Evolutionary conservation across 2,329 filamentous ascomycete species (phyloP).

Genomic region (Fusarium miscanthi): DNA sequence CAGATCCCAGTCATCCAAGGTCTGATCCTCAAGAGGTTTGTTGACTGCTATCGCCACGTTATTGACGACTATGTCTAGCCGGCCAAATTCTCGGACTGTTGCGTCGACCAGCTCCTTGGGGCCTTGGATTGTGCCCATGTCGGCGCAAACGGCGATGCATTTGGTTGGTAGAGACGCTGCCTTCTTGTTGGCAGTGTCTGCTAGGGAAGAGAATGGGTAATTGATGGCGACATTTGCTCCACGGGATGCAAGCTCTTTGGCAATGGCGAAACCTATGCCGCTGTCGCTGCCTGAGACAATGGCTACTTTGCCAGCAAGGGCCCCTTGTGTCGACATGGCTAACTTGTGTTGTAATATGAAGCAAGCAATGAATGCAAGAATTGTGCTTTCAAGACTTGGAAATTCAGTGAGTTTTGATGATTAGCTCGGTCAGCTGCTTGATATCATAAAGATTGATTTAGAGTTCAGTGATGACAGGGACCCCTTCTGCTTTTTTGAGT

Average conservation of each 20-base stretch:
- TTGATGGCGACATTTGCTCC: not conserved
- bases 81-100: not conserved
- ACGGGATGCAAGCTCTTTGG: not conserved
- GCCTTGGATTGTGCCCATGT: not conserved
- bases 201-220: not conserved
- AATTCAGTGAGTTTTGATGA: not conserved
- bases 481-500: rapidly evolving
- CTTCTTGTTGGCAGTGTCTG: slow-evolving; percentile 18
- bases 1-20: not conserved
- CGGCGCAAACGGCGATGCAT: not conserved
- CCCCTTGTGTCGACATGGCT: not conserved
- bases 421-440: not conserved
- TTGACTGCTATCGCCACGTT: not conserved
- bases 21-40: not conserved
- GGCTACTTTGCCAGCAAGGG: not conserved
- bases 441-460: no score
- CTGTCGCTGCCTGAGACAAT: not conserved
- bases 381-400: no score
- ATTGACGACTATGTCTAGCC: not conserved
- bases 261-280: not conserved
- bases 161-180: not conserved
- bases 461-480: no score
- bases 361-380: rapidly evolving
- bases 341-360: not conserved
- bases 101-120: not conserved